Evolutionary conservation across 83 land plant genomes (phyloP).

Genomic region (Diphasiastrum complanatum): DNA sequence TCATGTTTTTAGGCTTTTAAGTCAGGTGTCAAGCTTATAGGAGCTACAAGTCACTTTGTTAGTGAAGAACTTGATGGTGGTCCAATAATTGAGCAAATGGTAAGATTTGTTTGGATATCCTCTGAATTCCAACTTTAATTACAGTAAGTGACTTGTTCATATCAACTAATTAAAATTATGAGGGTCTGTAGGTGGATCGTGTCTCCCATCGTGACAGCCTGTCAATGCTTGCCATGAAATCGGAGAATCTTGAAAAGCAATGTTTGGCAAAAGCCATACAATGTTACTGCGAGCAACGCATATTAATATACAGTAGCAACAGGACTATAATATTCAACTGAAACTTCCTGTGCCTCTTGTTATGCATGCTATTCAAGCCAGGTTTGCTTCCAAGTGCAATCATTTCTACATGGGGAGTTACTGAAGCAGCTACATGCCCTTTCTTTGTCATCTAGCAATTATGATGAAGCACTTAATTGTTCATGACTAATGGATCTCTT

Average conservation of each 20-base stretch:
- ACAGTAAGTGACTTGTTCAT: not conserved
- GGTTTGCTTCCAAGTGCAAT: too few species aligned
- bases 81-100: slow-evolving; percentile 97
- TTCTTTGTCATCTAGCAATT: too few species aligned
- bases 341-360: too few species aligned
- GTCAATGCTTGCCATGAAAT: slow-evolving; percentile 62
- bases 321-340: slow-evolving; percentile 75
- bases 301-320: slow-evolving; percentile 54
- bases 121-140: not conserved
- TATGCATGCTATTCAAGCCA: too few species aligned
- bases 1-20: slow-evolving; percentile 69
- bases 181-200: slow-evolving; percentile 56
- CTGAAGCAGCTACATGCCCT: too few species aligned
- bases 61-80: slow-evolving; percentile 87
- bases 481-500: too few species aligned
- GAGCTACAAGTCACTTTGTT: slow-evolving; percentile 96
- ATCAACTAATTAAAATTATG: not conserved
- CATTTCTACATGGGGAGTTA: too few species aligned
- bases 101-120: slow-evolving; percentile 24
- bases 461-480: too few species aligned
- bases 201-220: slow-evolving; percentile 76
- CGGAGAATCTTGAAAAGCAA: slow-evolving; percentile 86
- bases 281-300: slow-evolving; percentile 86
- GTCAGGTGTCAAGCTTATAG: slow-evolving; percentile 92
- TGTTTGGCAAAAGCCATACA: slow-evolving; percentile 79